Conservation (phyloP, 345 rosid species). For the Schrenkiella parvula region DNA sequence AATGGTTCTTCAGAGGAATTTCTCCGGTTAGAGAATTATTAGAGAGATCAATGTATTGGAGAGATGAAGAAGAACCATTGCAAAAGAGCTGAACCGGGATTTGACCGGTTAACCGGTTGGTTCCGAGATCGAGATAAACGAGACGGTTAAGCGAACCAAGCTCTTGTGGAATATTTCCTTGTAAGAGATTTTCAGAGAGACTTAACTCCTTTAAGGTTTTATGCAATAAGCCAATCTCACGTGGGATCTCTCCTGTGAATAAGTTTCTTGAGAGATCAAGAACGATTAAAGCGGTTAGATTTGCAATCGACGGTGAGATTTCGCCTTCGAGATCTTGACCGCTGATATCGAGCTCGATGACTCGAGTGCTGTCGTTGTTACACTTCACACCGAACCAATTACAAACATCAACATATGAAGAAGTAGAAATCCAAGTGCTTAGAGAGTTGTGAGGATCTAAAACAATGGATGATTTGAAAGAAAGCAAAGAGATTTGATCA, state of each 20-base stretch:
- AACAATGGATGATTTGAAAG: constrained; percentile 50
- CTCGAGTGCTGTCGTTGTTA: constrained; percentile 42
- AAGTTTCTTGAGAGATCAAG: constrained; percentile 77
- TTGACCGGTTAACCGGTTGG: constrained; percentile 50
- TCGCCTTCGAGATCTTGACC: constrained; percentile 53
- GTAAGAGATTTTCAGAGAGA: constrained; percentile 61
- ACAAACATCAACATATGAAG: constrained; percentile 49
- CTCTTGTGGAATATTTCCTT: constrained; percentile 57
- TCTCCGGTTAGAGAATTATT: constrained; percentile 67
- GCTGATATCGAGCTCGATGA: constrained; percentile 54
- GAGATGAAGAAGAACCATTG: constrained; percentile 48
- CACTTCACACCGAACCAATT: constrained; percentile 73
- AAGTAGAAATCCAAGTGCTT: constrained; percentile 39
- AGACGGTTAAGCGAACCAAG: constrained; percentile 48
- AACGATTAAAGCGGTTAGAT: constrained; percentile 55
- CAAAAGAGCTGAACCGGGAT: constrained; percentile 62
- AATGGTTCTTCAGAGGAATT: constrained; percentile 50
- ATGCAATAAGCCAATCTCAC: constrained; percentile 48
- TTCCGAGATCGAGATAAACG: constrained; percentile 58
- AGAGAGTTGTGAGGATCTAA: constrained; percentile 50
- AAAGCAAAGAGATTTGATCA: constrained; percentile 55
- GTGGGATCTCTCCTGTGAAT: constrained; percentile 62
- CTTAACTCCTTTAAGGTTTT: constrained; percentile 50
- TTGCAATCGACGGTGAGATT: constrained; percentile 57
- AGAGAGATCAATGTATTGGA: constrained; percentile 71